Base-by-base conservation (phyloP, 106 monocot genomes). In the Apostasia shenzhenica region DNA sequence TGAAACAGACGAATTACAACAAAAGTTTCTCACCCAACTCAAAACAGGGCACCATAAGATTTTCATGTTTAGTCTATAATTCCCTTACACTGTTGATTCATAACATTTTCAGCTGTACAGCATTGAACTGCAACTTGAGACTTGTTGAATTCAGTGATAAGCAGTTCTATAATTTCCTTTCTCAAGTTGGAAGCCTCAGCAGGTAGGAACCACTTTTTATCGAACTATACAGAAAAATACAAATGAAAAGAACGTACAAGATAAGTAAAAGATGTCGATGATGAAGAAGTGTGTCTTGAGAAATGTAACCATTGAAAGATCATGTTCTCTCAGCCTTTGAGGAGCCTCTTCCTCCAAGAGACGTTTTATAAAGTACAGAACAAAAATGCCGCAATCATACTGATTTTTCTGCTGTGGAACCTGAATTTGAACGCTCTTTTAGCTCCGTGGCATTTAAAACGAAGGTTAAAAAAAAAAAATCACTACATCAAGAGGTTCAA, bases 371-470 rank as follows among this genome's bases (percentile, higher is more conserved):
- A 81, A 85, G 47, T 85, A 85, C 14, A 85, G 81, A 47, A 85
- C 85, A 14, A 85, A 85, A 6, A 85, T 67, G 53, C 85, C 81
- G 40, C 85, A 85, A 56, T 85, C 85, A 54, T 81, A 85, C 51
- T 75, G 78, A 26, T 85, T 85, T 54, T 71, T 78, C 71, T 85
- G 85, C 59, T 78, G 85, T 10, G 83, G 83, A 8, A 83, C 79
- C 83, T 83, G 67, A 43, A 63, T 13, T 63, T 45, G 45, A 38
- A 11, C 37, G 59, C 41, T 41, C 26, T 26, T 26, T 26, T 26
- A 26, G 26, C 26, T 26, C 26, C 26, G 26, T 26, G 26, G 26
- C 26, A 26, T 26, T 26, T 26, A 26, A 26, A 26, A 26, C 26
- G 26, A 26, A 26, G 26, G 26, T 26, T 26, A 0, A 26, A 26